A percentile compares a stretch with the other conserved stretches of the same genome.
Conservation (phyloP, 2,329 filamentous ascomycete genomes). For the Pseudopyrenochaeta lycopersici region DNA sequence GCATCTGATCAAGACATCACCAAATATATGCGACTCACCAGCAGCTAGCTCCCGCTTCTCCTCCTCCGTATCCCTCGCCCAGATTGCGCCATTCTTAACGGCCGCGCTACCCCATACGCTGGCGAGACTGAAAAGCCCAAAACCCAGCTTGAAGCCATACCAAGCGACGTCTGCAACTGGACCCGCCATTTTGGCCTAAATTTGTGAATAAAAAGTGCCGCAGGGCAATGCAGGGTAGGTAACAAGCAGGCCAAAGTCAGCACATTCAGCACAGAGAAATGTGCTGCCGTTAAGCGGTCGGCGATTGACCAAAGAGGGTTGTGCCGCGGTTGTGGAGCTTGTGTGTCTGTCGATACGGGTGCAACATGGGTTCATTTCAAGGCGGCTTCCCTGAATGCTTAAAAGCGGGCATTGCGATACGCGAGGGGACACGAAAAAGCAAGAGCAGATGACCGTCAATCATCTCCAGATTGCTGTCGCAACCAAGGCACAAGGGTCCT, state of each 20-base stretch:
- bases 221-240: not conserved
- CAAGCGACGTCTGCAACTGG: slow-evolving; percentile 30
- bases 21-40: slow-evolving; percentile 21
- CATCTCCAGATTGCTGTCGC: not conserved
- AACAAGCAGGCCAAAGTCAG: not conserved
- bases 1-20: not conserved
- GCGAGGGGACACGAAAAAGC: not conserved
- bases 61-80: slow-evolving; percentile 32
- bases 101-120: slow-evolving; percentile 30
- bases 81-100: slow-evolving; percentile 38
- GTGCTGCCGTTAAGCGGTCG: not conserved
- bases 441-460: slow-evolving; percentile 2
- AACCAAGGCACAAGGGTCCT: slow-evolving; percentile 2
- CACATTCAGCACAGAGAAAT: not conserved
- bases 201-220: not conserved
- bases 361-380: not conserved
- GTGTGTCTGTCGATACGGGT: not conserved
- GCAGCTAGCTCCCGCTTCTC: slow-evolving; percentile 38
- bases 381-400: not conserved
- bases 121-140: slow-evolving; percentile 40
- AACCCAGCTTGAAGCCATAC: slow-evolving; percentile 39
- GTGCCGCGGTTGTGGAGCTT: not conserved
- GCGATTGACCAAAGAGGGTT: not conserved
- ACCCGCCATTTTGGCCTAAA: slow-evolving; percentile 6
- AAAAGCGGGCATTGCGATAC: not conserved